These are phyloP conservation scores for Phytophthora syringae DNA, from an alignment of 352 stramenopile species.

Conservation along the genomic window DNA sequence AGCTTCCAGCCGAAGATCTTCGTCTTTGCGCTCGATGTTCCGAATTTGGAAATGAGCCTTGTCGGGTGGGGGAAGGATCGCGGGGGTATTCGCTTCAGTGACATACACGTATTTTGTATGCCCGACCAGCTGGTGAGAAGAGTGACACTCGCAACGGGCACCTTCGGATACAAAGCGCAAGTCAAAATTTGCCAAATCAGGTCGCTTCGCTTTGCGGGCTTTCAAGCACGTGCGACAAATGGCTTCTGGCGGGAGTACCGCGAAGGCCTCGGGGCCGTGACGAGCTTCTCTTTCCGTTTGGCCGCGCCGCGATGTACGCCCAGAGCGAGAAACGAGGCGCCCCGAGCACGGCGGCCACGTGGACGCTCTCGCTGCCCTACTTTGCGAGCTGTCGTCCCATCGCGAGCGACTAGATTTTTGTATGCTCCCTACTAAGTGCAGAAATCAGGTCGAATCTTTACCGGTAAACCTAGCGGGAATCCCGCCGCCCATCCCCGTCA, in stretches of 20 bases:
- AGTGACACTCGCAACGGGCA: not conserved
- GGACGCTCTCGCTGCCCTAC: not conserved
- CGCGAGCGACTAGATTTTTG: slow-evolving; percentile 16
- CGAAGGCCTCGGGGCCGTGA: slow-evolving; percentile 14
- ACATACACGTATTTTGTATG: slow-evolving; percentile 18
- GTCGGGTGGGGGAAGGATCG: slow-evolving; percentile 19
- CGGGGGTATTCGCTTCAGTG: slow-evolving; percentile 8
- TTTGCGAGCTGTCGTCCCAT: not conserved
- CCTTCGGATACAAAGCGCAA: slow-evolving; percentile 12
- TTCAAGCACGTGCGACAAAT: slow-evolving; percentile 14
- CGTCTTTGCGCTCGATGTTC: slow-evolving; percentile 44
- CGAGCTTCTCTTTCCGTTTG: slow-evolving; percentile 18
- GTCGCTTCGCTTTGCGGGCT: slow-evolving; percentile 2
- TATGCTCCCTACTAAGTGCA: slow-evolving; percentile 17
- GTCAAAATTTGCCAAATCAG: slow-evolving; percentile 26
- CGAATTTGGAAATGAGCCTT: slow-evolving; percentile 40
- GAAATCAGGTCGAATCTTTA: slow-evolving; percentile 37
- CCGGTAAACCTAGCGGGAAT: slow-evolving; percentile 1
- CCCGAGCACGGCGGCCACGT: not conserved
- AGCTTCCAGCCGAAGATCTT: slow-evolving; percentile 50
- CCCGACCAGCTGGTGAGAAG: not conserved
- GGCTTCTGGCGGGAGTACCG: not conserved
- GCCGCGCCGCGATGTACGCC: not conserved
- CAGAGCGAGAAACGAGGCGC: slow-evolving; percentile 25
- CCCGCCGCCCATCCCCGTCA: no score